Conservation (phyloP, 495 filamentous ascomycete genomes). For the Thermothielavioides terrestris region DNA sequence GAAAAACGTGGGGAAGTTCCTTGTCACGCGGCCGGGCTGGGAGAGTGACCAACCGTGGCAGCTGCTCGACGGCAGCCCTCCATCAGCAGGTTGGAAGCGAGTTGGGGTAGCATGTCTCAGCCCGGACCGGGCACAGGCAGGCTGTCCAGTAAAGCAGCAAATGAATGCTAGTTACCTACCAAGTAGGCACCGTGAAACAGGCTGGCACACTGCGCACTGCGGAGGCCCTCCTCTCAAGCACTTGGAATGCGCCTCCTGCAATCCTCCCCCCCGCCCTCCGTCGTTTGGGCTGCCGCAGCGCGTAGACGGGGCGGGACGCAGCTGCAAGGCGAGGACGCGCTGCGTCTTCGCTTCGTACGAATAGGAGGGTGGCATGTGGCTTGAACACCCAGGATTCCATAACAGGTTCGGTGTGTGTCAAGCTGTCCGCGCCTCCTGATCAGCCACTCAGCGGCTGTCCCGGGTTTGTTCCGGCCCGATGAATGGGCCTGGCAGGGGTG, state of each 20-base stretch:
- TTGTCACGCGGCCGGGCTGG: slow-evolving; percentile 17
- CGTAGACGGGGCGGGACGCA: slow-evolving; percentile 4
- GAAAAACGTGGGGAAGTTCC: background rate
- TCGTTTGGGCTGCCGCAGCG: background rate
- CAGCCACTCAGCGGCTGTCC: background rate
- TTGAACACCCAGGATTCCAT: background rate
- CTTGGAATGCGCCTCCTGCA: background rate
- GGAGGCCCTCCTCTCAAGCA: too few relatives aligned
- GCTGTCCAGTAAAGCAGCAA: too few relatives aligned
- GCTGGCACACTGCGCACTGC: too few relatives aligned
- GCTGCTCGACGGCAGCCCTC: slow-evolving; percentile 12
- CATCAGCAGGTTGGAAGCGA: slow-evolving; percentile 1
- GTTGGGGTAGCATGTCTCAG: slow-evolving; percentile 9
- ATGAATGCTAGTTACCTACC: too few relatives aligned
- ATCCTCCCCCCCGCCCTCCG: background rate
- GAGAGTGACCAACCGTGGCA: slow-evolving; percentile 21
- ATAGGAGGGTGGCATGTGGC: background rate
- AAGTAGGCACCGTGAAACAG: too few relatives aligned
- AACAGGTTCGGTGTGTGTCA: slow-evolving; percentile 8
- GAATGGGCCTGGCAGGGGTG: slow-evolving; percentile 1
- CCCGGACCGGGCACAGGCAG: background rate
- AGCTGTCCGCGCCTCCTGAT: background rate
- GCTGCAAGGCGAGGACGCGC: slow-evolving; percentile 1
- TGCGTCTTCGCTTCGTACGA: background rate
- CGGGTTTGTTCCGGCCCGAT: slow-evolving; percentile 1